These are phyloP conservation scores for Trichoderma orchidacearum DNA, from an alignment of 495 filamentous ascomycete species.

Conservation along the genomic window DNA sequence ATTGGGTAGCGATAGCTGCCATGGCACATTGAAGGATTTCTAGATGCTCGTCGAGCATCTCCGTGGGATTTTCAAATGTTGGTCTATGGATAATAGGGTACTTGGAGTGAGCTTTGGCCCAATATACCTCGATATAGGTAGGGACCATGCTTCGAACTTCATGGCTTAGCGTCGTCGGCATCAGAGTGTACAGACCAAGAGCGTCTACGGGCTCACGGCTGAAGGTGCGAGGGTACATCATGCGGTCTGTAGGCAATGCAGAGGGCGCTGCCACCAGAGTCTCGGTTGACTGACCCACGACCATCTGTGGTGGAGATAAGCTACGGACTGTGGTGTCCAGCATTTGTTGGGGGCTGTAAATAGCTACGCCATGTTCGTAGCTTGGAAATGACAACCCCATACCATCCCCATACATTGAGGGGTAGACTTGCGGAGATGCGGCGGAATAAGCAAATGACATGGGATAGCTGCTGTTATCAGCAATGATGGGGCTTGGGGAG, in stretches of 20 bases:
- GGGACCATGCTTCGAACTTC: conserved; percentile 18
- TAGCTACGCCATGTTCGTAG: background rate
- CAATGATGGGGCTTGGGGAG: background rate
- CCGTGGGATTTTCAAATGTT: conserved; percentile 18
- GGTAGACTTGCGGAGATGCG: background rate
- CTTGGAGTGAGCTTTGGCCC: conserved; percentile 24
- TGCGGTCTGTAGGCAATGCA: conserved; percentile 7
- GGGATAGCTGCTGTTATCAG: background rate
- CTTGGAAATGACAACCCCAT: background rate
- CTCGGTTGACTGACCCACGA: conserved; percentile 22
- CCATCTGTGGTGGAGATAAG: conserved; percentile 23
- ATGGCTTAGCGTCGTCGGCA: conserved; percentile 17
- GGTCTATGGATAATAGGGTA: conserved; percentile 29
- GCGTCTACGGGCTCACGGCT: conserved; percentile 15
- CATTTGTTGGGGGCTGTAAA: conserved; percentile 5
- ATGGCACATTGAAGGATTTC: conserved; percentile 31
- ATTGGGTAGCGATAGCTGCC: conserved; percentile 35
- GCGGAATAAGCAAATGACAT: background rate
- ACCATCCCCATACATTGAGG: background rate
- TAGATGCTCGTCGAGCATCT: conserved; percentile 7
- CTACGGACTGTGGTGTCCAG: conserved; percentile 22
- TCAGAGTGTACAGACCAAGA: conserved; percentile 12
- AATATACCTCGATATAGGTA: conserved; percentile 30
- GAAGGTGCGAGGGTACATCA: conserved; percentile 12
- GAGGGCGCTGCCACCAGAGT: conserved; percentile 20